Evolutionary conservation across 1,139 yeast genomes (phyloP), one percentile per base, ranked within the genome.

Genomic region (Sugiyamaella grinbergsii): DNA sequence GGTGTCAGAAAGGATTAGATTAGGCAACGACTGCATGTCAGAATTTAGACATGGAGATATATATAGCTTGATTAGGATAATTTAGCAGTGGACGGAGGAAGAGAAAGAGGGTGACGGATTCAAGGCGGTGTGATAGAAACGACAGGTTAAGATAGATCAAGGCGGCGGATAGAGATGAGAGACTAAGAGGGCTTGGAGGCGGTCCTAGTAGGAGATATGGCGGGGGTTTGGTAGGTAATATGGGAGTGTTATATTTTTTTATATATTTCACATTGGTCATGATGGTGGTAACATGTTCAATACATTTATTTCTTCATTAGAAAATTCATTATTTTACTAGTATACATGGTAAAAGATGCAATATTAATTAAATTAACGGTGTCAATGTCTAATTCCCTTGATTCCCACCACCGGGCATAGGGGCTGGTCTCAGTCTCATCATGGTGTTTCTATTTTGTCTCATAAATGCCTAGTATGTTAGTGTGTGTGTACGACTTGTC

Each of bases 391-490:
- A 40, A 18, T 18, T 28, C 19, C 34, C 47, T n/a, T 43, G 18
- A 20, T 18, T 19, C 10, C 31, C 24, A 6, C 38, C 38, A 11
- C 42, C 49, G 4, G 29, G 28, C 47, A 43, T 43, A 13, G 68
- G 68, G 2, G 63, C 62, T 2, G 68, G 68, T 5, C 67, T 56
- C 11, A 64, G 53, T 34, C 67, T 53, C 51, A 64, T 54, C 54
- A 58, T 60, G 18, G 64, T 61, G 19, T 58, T 55, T 34, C 61
- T 51, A 49, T 61, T 62, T 43, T 63, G 64, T 24, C 59, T 57
- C 66, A 64, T 64, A 40, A 64, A 64, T 20, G 53, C 42, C 59
- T 58, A 22, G 16, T 39, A 5, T 42, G 49, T 51, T 39, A 41
- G 50, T 43, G 8, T 19, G 18, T 13, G 15, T 31, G 15, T 22